Evolutionary conservation across 2,329 filamentous ascomycete genomes (phyloP).

Genomic region (Penicillium sp.): DNA sequence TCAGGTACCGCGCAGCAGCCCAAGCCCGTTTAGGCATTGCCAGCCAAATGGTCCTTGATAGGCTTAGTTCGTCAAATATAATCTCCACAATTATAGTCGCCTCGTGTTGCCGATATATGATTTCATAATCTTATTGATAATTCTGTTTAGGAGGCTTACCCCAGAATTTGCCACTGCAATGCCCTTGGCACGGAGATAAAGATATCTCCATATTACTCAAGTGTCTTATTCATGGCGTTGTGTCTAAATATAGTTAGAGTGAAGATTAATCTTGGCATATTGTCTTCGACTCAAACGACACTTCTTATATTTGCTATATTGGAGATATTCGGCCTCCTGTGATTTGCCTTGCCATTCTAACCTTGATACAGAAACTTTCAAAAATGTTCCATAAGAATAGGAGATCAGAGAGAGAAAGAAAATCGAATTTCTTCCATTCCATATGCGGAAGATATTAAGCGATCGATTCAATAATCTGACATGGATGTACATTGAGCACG

Average conservation of each 20-base stretch:
- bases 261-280: background rate
- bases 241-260: background rate
- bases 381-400: too few relatives aligned
- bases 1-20: constrained; percentile 12
- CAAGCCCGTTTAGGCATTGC: constrained; percentile 9
- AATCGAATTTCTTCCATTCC: too few relatives aligned
- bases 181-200: background rate
- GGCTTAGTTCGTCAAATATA: background rate
- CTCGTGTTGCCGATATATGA: background rate
- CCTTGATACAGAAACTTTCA: too few relatives aligned
- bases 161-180: background rate
- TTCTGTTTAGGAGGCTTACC: background rate
- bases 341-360: background rate
- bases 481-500: too few relatives aligned
- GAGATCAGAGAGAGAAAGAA: too few relatives aligned
- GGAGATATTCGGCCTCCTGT: background rate
- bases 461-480: too few relatives aligned
- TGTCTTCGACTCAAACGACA: background rate
- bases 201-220: background rate
- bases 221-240: background rate
- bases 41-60: constrained; percentile 2
- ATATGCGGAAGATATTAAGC: too few relatives aligned
- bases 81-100: background rate
- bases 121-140: background rate
- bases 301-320: background rate